Evolutionary conservation across 495 filamentous ascomycete genomes (phyloP), one percentile per base, ranked within the genome.

Genomic region (Neurospora sp.): DNA sequence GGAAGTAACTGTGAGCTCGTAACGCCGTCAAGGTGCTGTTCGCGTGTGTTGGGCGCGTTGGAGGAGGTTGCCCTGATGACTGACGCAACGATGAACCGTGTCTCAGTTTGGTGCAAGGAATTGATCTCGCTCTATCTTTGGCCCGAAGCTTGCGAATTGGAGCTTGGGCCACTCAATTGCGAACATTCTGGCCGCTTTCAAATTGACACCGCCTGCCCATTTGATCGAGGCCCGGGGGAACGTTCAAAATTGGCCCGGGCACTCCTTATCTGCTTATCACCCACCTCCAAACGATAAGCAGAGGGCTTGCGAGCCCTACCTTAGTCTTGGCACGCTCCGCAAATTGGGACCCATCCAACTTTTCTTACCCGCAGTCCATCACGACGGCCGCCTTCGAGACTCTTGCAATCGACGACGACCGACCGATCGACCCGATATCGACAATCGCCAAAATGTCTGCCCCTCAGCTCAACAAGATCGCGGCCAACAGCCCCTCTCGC

Each of bases 391-490:
- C 44, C 69, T 72, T 71, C 71, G 71, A 71, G 74, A 76, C 39
- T 61, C 69, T 70, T 74, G 71, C 72, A 47, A 69, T 41, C 20
- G 53, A 41, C 69, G 69, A 68, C 44, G 71, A 73, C 71, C 70
- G 72, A 70, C 73, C 45, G 75, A 74, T 72, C 74, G 74, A 74
- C 70, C 44, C 70, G 77, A 69, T 75, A 71, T 72, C 77, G 77
- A 78, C 79, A 79, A 80, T 80, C 80, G 83, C 81, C 82, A 85
- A 76, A 77, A 86, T 86, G 84, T 80, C 77, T 78, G 77, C 83
- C 77, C 91, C 86, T 71, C 87, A 91, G 81, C 86, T 96, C 84
- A 95, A 95, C 91, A 98, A 98, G 93, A 98, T 99, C 84, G 94
- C 95, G 82, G 84, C 90, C 78, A 98, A 94, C 89, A 97, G 93